These are phyloP conservation scores for Pythium sp. DNA, from an alignment of 352 stramenopile genomes.

Conservation along the genomic window DNA sequence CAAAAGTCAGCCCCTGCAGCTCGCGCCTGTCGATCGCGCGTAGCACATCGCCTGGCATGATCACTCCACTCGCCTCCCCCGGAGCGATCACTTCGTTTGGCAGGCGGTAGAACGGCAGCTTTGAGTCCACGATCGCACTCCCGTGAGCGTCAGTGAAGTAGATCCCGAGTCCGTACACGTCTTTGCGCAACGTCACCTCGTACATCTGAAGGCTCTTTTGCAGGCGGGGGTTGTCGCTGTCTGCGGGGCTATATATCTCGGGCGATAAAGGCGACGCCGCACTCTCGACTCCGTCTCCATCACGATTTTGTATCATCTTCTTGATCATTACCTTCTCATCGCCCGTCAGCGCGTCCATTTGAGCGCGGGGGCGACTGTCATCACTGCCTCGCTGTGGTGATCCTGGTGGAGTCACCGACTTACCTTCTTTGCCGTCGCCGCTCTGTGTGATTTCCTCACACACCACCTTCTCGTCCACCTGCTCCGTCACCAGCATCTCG, in stretches of 20 bases:
- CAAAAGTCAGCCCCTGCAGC: slow-evolving; percentile 34
- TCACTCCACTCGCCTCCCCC: slow-evolving; percentile 53
- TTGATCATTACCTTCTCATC: neutral
- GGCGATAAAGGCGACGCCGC: no score
- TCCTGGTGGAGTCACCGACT: neutral
- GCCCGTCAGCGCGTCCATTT: neutral
- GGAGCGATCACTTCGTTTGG: slow-evolving; percentile 46
- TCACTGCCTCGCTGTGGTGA: neutral
- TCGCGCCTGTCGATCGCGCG: slow-evolving; percentile 40
- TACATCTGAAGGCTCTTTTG: slow-evolving; percentile 19
- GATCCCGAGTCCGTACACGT: slow-evolving; percentile 64
- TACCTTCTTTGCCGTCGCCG: neutral
- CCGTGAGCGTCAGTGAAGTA: slow-evolving; percentile 53
- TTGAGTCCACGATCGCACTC: slow-evolving; percentile 50
- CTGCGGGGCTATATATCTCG: no score
- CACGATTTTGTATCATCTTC: neutral
- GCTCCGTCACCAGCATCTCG: neutral
- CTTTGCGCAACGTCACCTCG: slow-evolving; percentile 52
- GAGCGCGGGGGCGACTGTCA: neutral
- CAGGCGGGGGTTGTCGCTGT: neutral
- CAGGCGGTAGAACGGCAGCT: slow-evolving; percentile 66
- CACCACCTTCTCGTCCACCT: neutral
- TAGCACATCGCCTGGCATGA: slow-evolving; percentile 48
- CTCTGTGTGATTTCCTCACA: neutral
- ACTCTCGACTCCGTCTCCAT: neutral